phyloP scores from a whole-genome alignment of 148 eudicot genomes.

The Fagopyrum homotropicum region DNA sequence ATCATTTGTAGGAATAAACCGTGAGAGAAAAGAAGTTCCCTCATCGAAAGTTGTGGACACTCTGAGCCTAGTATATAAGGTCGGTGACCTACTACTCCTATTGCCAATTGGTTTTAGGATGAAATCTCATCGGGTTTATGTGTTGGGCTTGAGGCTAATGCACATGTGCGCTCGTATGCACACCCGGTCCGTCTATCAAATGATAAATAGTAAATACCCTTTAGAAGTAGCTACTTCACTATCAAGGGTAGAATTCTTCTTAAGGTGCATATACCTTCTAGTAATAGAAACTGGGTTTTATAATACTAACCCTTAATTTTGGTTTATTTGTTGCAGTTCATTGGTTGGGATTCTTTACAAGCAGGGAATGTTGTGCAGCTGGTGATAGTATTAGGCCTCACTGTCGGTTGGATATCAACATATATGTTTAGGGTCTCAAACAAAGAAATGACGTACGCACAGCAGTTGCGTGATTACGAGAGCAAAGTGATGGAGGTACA shows the following conservation, averaged over 20 bases:
- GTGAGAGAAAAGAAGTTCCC: no score
- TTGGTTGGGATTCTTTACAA: conserved; percentile 88
- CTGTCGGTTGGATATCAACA: conserved; percentile 93
- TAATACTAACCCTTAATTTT: background rate
- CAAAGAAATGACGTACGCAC: conserved; percentile 97
- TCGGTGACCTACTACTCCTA: no score
- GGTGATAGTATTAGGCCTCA: conserved; percentile 79
- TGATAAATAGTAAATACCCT: background rate
- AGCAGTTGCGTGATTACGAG: conserved; percentile 91
- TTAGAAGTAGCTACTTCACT: background rate
- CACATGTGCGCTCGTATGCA: no score
- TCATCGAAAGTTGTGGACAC: no score
- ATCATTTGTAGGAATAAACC: background rate
- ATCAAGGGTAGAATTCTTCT: background rate
- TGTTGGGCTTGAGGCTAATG: no score
- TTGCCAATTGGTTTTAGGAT: no score
- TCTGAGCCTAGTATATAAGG: no score
- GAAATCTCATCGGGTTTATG: no score
- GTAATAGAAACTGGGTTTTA: background rate
- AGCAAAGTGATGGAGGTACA: conserved; percentile 88
- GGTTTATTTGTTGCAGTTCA: conserved; percentile 34
- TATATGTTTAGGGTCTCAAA: conserved; percentile 90
- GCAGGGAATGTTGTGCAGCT: conserved; percentile 95
- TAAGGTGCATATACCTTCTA: background rate
- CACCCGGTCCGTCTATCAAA: no score